Percentiles rank a stretch among this genome's conserved stretches.
phyloP scores from a whole-genome alignment of 257 asterid genomes.

The Euphrasia confusa region DNA sequence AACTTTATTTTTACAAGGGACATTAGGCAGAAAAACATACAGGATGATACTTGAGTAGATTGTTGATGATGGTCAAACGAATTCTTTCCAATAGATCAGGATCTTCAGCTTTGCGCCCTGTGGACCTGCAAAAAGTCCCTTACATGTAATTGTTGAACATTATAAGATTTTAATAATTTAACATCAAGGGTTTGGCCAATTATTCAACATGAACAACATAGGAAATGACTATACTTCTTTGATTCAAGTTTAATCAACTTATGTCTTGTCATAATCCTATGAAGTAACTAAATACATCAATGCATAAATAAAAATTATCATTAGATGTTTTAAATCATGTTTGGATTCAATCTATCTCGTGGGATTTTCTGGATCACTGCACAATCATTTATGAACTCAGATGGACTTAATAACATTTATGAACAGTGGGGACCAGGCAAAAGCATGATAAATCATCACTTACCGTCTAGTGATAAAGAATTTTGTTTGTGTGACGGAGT shows the following conservation, averaged over 20 bases:
- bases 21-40: slow-evolving; percentile 45
- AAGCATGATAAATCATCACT: slow-evolving; percentile 29
- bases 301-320: not conserved
- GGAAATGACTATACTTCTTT: not conserved
- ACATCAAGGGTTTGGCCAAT: slow-evolving; percentile 9
- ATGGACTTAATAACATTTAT: slow-evolving; percentile 9
- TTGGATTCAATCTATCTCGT: not conserved
- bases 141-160: slow-evolving; percentile 10
- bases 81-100: slow-evolving; percentile 95
- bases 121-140: slow-evolving; percentile 40
- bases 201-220: not conserved
- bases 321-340: not conserved
- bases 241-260: no score
- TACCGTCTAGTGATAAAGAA: slow-evolving; percentile 69
- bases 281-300: no score
- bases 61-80: slow-evolving; percentile 89
- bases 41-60: slow-evolving; percentile 90
- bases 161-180: not conserved
- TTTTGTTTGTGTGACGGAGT: slow-evolving; percentile 66
- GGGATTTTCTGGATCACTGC: not conserved
- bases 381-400: not conserved
- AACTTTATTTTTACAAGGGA: slow-evolving; percentile 14
- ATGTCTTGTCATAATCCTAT: no score
- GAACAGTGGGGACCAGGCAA: slow-evolving; percentile 12
- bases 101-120: slow-evolving; percentile 88